These are phyloP conservation scores for Hirschioporus abietinus DNA, from an alignment of 768 basidiomycete genomes.

Conservation along the genomic window DNA sequence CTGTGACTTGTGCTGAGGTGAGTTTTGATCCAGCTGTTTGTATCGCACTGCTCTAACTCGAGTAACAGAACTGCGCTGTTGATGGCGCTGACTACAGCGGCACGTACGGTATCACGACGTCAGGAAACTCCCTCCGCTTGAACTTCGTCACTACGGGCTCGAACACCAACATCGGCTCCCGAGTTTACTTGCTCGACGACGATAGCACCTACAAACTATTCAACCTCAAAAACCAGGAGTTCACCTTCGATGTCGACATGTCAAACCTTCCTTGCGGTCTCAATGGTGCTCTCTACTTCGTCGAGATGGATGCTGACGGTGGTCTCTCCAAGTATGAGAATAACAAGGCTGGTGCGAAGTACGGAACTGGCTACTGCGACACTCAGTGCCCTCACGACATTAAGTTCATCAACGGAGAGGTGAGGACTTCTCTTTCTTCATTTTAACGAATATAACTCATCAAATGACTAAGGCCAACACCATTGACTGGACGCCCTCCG, in stretches of 20 bases:
- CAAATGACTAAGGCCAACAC: constrained; percentile 21
- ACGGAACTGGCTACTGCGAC: constrained; percentile 62
- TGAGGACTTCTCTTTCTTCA: constrained; percentile 16
- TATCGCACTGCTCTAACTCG: neutral
- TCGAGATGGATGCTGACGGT: constrained; percentile 55
- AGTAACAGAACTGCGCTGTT: constrained; percentile 25
- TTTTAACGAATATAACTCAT: constrained; percentile 2
- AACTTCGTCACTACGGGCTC: constrained; percentile 39
- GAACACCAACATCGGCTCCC: constrained; percentile 26
- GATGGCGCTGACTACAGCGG: constrained; percentile 43
- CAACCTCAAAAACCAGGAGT: constrained; percentile 51
- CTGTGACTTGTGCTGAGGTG: constrained; percentile 21
- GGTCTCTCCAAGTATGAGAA: constrained; percentile 39
- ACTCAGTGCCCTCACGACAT: constrained; percentile 54
- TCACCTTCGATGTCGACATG: constrained; percentile 56
- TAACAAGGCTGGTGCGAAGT: constrained; percentile 57
- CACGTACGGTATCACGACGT: constrained; percentile 49
- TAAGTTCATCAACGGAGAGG: constrained; percentile 56
- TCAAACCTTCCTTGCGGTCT: constrained; percentile 53
- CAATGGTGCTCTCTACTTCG: constrained; percentile 59
- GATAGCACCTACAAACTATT: constrained; percentile 41
- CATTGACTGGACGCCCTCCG: constrained; percentile 22
- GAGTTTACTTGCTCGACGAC: constrained; percentile 45
- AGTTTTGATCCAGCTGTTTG: neutral
- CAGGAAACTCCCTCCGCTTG: constrained; percentile 41